These are phyloP conservation scores for Brassica incana DNA, from an alignment of 345 rosid species.

Conservation along the genomic window DNA sequence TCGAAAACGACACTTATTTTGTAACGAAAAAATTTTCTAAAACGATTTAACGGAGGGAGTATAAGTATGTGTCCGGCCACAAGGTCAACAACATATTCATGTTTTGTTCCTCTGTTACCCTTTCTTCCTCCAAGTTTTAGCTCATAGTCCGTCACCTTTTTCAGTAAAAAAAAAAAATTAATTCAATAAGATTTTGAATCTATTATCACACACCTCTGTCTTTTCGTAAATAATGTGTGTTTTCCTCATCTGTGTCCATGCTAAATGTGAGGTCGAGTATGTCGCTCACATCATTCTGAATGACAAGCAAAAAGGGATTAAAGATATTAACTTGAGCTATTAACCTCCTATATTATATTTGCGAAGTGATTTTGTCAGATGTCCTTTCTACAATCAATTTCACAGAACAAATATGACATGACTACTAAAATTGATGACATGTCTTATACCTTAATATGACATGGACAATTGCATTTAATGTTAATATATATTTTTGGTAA, in stretches of 20 bases:
- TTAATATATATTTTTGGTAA: too few relatives aligned
- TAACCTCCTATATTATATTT: too few relatives aligned
- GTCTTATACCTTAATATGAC: too few relatives aligned
- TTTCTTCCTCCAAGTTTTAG: slow-evolving; percentile 97
- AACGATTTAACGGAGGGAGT: too few relatives aligned
- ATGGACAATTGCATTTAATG: too few relatives aligned
- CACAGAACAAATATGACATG: too few relatives aligned
- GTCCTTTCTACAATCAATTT: too few relatives aligned
- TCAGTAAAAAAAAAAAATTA: slow-evolving; percentile 19
- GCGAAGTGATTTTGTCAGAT: too few relatives aligned
- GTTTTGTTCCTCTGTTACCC: slow-evolving; percentile 98
- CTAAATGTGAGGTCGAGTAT: slow-evolving; percentile 93
- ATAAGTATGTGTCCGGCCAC: slow-evolving; percentile 90
- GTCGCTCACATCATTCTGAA: slow-evolving; percentile 85
- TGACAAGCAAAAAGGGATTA: slow-evolving; percentile 8
- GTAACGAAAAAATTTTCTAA: too few relatives aligned
- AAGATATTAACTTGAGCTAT: background rate
- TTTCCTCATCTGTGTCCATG: slow-evolving; percentile 98
- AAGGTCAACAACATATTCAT: slow-evolving; percentile 95
- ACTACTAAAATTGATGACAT: too few relatives aligned
- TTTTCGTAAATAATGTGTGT: slow-evolving; percentile 90
- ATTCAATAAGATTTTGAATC: background rate
- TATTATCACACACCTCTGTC: slow-evolving; percentile 62
- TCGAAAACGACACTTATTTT: too few relatives aligned
- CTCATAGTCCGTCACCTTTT: slow-evolving; percentile 94